phyloP scores from a whole-genome alignment of 305 asterid species.

The Fraxinus nigra region DNA sequence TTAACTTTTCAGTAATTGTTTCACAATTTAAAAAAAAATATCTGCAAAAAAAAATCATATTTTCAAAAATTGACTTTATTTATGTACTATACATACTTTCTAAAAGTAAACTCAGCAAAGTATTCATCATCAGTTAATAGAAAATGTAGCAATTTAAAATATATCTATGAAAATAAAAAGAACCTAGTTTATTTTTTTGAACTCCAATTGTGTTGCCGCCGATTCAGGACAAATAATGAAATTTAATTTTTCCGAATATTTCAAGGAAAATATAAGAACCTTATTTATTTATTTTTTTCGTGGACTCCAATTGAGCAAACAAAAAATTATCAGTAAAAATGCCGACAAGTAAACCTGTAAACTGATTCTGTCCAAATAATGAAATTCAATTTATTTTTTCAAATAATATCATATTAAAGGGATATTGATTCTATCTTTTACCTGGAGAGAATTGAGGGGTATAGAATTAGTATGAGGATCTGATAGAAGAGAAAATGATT shows the following conservation, averaged over 20 bases:
- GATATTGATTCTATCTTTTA: constrained; percentile 8
- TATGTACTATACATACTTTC: background rate
- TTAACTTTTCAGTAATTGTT: background rate
- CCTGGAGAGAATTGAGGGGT: constrained; percentile 65
- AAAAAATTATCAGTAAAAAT: background rate
- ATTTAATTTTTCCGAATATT: background rate
- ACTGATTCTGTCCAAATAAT: background rate
- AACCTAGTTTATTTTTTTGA: background rate
- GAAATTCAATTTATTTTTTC: background rate
- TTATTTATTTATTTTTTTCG: background rate
- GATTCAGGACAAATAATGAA: background rate
- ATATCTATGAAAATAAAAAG: background rate
- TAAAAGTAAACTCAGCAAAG: no score
- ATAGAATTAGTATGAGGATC: constrained; percentile 60
- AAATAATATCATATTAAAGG: background rate
- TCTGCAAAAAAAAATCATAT: no score
- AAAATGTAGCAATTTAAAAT: background rate
- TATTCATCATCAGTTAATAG: background rate
- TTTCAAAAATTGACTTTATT: background rate
- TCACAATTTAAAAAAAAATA: no score
- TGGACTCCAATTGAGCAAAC: background rate
- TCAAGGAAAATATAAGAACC: background rate
- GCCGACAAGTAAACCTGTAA: background rate
- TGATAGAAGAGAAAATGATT: constrained; percentile 66
- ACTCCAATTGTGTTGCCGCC: background rate